These are phyloP conservation scores for Dendrostoma leiphaemia DNA, from an alignment of 2,329 filamentous ascomycete species.

Conservation along the genomic window DNA sequence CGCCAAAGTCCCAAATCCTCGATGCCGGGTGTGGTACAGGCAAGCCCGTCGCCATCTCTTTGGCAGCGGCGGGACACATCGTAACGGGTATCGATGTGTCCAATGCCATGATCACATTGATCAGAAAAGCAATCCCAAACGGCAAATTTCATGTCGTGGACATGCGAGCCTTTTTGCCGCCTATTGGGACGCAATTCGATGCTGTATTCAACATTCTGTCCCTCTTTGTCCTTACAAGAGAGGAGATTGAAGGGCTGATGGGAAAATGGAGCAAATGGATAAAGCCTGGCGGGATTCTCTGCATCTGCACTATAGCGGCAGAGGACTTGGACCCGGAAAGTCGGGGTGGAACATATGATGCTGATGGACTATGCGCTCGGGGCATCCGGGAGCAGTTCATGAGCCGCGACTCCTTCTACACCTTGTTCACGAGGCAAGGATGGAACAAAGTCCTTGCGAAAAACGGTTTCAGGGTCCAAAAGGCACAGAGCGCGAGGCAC, in stretches of 20 bases:
- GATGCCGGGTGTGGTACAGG: conserved; percentile 31
- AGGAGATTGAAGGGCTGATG: conserved; percentile 24
- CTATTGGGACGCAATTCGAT: conserved; percentile 20
- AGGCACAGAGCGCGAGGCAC: not conserved
- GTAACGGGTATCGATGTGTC: conserved; percentile 30
- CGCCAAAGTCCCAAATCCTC: conserved; percentile 15
- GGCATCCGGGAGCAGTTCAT: conserved; percentile 5
- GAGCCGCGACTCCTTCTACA: not conserved
- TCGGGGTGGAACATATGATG: not conserved
- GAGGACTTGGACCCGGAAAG: conserved; percentile 7
- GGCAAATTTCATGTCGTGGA: conserved; percentile 25
- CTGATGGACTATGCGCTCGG: not conserved
- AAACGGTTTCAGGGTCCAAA: not conserved
- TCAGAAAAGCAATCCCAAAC: conserved; percentile 23
- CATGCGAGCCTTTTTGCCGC: conserved; percentile 21
- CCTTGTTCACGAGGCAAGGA: not conserved
- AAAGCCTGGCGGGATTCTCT: conserved; percentile 22
- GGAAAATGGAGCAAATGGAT: conserved; percentile 13
- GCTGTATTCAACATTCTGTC: conserved; percentile 27
- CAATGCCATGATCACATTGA: conserved; percentile 25
- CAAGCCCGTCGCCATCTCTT: conserved; percentile 22
- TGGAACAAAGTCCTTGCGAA: not conserved
- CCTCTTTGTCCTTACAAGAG: conserved; percentile 25
- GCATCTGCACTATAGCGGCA: conserved; percentile 5
- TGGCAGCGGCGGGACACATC: conserved; percentile 28